Evolutionary conservation across 2,329 filamentous ascomycete species (phyloP), one percentile per base, ranked within the genome.

Genomic region (Xylariaceae sp.): DNA sequence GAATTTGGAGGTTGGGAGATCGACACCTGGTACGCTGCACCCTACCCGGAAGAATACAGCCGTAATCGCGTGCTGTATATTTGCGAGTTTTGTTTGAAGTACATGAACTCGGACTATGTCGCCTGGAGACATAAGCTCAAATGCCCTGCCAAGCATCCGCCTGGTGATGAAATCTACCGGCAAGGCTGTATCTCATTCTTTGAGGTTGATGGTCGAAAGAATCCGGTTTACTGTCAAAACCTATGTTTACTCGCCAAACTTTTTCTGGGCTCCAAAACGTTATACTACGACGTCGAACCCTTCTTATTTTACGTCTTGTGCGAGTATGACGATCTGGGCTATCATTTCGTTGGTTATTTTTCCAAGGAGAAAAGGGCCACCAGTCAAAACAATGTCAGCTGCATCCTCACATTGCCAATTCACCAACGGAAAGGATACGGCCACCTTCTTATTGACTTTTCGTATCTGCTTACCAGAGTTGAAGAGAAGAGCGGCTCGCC

Each of bases 81-180:
- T 59, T 99, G 94, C 78, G 95, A 99, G 71, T 99, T 97, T 71
- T 99, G 94, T 69, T 78, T 99, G 56, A 99, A 97, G 73, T 99
- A 99, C 74, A 96, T 99, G 91, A 96, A 95, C 71, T 97, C 94
- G 16, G 92, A 96, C 69, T 97, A 95, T 65, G 94, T 99, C 26
- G 92, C 94, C 13, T 97, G 92, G 90, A 84, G 94, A 49, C 94
- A 99, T 72, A 97, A 97, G 74, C 81, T 91, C 64, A 99, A 99
- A 75, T 99, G 94, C 64, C 88, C 90, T 5, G 91, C 91, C 34
- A 97, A 97, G 70, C 92, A 97, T 67, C 95, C 94, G 3, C 95
- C 95, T 0, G 94, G 94, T 21, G 94, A 99, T 66, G 94, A 99
- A 69, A 97, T 99, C 47, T 99, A 99, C 68, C 88, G 94, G 0